Base-by-base conservation (phyloP, 805 yeast species). In the Candida stauntonica region DNA sequence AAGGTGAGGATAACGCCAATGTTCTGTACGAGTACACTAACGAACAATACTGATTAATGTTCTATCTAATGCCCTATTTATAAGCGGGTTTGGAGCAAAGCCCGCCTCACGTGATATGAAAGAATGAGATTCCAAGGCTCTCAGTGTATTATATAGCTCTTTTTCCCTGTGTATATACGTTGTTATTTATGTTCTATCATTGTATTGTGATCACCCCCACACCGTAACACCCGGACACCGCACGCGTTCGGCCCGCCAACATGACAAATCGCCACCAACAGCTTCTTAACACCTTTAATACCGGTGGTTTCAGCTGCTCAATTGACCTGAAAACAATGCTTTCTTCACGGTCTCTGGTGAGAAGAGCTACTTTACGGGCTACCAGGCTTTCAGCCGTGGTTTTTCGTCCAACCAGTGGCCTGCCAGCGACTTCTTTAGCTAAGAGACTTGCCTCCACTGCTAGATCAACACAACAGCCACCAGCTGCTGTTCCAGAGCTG, bases 11-110 rank as follows among this genome's bases (percentile, higher is more conserved):
- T 8, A 38, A 36, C 7, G 33, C 16, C 15, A 33, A 38, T 20
- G 46, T 43, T 5, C 23, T 48, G 20, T 43, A 48, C 19, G 43
- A 45, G 32, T 48, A 43, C 23, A 38, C 43, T 12, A 41, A 32
- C 17, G 36, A 38, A 13, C 38, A 45, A 26, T 45, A 41, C 20
- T 45, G 36, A 38, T 17, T n/a, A 16, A 12, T n/a, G 13, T 14
- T 12, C 9, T 13, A 11, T 20, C 13, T 7, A 13, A 11, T n/a
- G 5, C 5, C 20, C 13, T 9, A 5, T 5, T n/a, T 20, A 7
- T 7, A 8, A 15, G n/a, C 17, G 9, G 7, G 17, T 7, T n/a
- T 7, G 18, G 31, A n/a, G n/a, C n/a, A n/a, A n/a, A n/a, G n/a
- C n/a, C n/a, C n/a, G n/a, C n/a, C n/a, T n/a, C n/a, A n/a, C n/a